Base-by-base conservation (phyloP, 768 basidiomycete genomes). In the Pulveroboletus sp. region DNA sequence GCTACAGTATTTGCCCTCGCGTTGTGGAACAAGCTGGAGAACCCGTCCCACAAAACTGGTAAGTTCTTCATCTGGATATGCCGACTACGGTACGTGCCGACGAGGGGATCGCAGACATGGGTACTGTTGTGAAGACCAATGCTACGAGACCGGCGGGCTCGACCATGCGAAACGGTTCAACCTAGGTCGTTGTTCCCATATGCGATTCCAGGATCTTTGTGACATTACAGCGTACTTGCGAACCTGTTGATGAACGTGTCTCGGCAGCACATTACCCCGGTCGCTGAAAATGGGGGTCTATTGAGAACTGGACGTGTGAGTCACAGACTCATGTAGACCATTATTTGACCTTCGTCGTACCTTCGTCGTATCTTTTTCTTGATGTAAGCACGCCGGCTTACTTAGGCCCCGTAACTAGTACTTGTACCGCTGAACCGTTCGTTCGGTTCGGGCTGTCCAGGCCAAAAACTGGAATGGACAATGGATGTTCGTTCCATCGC, bases 151-250 rank as follows among this genome's bases (percentile, higher is more conserved):
- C n/a, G 3, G 17, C 20, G 56, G 56, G 19, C 45, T 47, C 9
- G 34, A 47, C 34, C 55, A 57, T 5, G 55, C 57, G 22, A 49
- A 13, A 26, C 45, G 30, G 19, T 53, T 58, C 36, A 58, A 50
- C 6, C 50, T 55, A 26, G 7, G 55, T 45, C 19, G 2, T 30
- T 8, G n/a, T n/a, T n/a, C n/a, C 11, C 13, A 5, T 23, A 35
- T 42, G 24, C 29, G 7, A 22, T n/a, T 29, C 29, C 5, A 17
- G 17, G 23, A 14, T 17, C 10, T 9, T 40, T 20, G 8, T 19
- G 10, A 16, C 10, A 23, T 7, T 32, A 16, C 45, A 53, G 51
- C 57, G 53, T 32, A 17, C 32, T 0, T 59, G 58, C 11, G 49
- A 22, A 6, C 50, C 52, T n/a, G 26, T 49, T 7, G 54, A 56